phyloP scores from a whole-genome alignment of 441 rosid genomes.

The Melastoma candidum region DNA sequence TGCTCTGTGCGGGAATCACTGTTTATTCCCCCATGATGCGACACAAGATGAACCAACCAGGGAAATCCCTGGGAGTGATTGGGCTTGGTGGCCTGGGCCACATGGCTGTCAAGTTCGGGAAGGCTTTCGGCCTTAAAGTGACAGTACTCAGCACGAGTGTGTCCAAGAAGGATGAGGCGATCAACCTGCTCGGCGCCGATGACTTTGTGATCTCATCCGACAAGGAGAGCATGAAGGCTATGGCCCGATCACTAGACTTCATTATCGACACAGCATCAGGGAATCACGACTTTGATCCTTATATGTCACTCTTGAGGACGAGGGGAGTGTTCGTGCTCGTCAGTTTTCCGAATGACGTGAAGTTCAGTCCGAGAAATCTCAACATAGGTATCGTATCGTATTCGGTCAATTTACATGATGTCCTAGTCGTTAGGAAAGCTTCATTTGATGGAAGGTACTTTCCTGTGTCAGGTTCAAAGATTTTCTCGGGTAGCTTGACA shows the following conservation, averaged over 20 bases:
- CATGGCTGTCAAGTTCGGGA: background rate
- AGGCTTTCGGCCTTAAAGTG: slow-evolving; percentile 1
- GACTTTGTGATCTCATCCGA: background rate
- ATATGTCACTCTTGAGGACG: background rate
- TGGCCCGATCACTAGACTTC: background rate
- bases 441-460: no score
- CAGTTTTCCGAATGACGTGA: background rate
- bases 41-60: background rate
- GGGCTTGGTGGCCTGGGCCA: slow-evolving; percentile 2
- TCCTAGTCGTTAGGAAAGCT: no score
- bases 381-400: no score
- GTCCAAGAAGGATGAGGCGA: slow-evolving; percentile 6
- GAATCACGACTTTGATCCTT: background rate
- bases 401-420: no score
- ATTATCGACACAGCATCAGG: background rate
- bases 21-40: slow-evolving; percentile 2
- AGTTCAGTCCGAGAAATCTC: background rate
- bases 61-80: background rate
- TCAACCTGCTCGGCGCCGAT: background rate
- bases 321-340: background rate
- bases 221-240: background rate
- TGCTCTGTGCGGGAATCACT: background rate
- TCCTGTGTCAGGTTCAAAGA: no score
- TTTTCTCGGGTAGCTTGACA: no score
- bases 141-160: slow-evolving; percentile 4